phyloP scores from a whole-genome alignment of 2,329 filamentous ascomycete genomes.

The Calycina marina region DNA sequence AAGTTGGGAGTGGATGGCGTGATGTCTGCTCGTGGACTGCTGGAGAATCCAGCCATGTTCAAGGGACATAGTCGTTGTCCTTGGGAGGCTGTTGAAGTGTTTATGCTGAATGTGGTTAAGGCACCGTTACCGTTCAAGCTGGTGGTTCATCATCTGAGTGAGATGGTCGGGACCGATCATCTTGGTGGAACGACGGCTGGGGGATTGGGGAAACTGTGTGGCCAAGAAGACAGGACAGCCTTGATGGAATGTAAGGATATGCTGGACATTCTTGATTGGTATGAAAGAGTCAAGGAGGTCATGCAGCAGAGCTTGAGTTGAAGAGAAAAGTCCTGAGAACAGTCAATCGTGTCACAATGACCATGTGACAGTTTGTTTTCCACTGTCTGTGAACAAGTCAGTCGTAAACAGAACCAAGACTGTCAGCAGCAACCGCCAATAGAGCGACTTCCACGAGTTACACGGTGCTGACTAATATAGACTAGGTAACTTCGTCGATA shows the following conservation, averaged over 20 bases:
- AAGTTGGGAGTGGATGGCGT: constrained; percentile 37
- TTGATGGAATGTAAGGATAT: constrained; percentile 37
- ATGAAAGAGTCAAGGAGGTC: constrained; percentile 33
- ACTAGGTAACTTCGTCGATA: too few relatives aligned
- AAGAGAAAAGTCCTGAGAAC: too few relatives aligned
- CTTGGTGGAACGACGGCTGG: constrained; percentile 33
- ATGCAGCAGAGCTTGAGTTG: too few relatives aligned
- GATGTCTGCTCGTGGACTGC: constrained; percentile 55
- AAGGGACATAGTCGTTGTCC: constrained; percentile 37
- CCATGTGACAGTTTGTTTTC: too few relatives aligned
- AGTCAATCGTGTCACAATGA: too few relatives aligned
- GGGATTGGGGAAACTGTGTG: constrained; percentile 32
- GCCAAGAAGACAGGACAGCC: constrained; percentile 37
- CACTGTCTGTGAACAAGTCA: too few relatives aligned
- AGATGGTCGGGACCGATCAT: constrained; percentile 49
- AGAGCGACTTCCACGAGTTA: too few relatives aligned
- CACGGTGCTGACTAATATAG: too few relatives aligned
- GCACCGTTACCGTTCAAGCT: constrained; percentile 48
- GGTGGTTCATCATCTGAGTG: constrained; percentile 47
- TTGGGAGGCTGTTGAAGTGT: constrained; percentile 46
- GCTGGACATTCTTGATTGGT: constrained; percentile 43
- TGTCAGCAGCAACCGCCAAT: too few relatives aligned
- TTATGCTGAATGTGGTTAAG: constrained; percentile 42
- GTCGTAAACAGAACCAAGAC: too few relatives aligned
- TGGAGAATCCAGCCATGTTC: constrained; percentile 54